phyloP scores from a whole-genome alignment of 495 filamentous ascomycete species.

The Podospora pseudocomata region DNA sequence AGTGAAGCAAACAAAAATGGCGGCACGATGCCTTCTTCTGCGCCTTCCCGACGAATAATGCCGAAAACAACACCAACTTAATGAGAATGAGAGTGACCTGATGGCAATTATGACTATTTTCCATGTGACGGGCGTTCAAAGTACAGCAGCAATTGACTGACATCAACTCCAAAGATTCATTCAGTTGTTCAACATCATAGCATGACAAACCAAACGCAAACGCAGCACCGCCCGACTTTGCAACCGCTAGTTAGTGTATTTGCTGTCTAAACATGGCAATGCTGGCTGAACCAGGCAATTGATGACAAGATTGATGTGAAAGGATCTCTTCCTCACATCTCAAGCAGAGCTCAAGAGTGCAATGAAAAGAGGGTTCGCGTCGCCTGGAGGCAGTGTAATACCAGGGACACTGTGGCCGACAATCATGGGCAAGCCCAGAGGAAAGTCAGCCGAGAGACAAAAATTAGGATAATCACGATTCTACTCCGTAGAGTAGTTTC shows the following conservation, averaged over 20 bases:
- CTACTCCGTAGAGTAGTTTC: conserved; percentile 63
- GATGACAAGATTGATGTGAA: background rate
- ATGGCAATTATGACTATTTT: background rate
- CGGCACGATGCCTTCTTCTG: background rate
- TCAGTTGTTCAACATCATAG: background rate
- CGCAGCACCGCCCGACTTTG: background rate
- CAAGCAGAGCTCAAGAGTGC: conserved; percentile 23
- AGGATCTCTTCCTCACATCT: conserved; percentile 29
- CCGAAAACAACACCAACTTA: background rate
- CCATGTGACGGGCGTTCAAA: background rate
- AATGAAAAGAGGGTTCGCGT: conserved; percentile 60
- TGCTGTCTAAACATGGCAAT: background rate
- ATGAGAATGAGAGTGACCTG: background rate
- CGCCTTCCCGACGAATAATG: background rate
- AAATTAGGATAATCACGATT: conserved; percentile 87
- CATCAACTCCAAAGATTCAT: background rate
- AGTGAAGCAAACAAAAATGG: background rate
- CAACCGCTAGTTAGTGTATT: background rate
- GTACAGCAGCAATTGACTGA: background rate
- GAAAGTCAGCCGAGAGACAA: conserved; percentile 38
- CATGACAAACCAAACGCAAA: background rate
- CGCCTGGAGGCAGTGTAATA: conserved; percentile 83
- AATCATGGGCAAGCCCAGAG: conserved; percentile 75
- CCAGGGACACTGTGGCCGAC: conserved; percentile 72
- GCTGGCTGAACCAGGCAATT: background rate